Evolutionary conservation across 2,329 filamentous ascomycete species (phyloP), one percentile per base, ranked within the genome.

Genomic region (Monilinia aucupariae): DNA sequence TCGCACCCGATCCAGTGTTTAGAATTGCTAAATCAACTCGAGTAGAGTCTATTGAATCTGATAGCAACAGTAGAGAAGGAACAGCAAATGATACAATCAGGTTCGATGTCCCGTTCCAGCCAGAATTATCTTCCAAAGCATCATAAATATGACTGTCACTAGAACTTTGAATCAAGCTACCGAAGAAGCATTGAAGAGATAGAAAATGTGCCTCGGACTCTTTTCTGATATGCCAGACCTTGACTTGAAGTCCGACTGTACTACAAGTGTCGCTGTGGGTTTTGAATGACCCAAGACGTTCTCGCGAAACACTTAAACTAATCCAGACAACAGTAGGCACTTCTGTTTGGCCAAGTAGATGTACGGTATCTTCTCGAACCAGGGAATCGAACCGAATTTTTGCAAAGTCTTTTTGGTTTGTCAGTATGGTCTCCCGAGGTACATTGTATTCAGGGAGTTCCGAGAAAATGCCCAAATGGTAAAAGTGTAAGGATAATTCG

Each of bases 281-380:
- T 20, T 39, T 64, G 13, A 66, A 20, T 10, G 52, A 17, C 5
- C 56, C 17, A 9, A 66, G 15, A 6, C 34, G 58, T 4, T 22
- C 7, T 25, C 53, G 59, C 12, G 66, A 55, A 17, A 67, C 53
- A 7, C 30, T 60, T 32, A 66, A 39, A 30, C 60, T 63, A 10
- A 64, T 30, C 47, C 66, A 66, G 0, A 66, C 30, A 1, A 64
- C 41, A 3, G 27, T 4, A 2, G 66, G 64, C 7, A 64, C 37
- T n/a, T 59, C 13, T 15, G 62, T 37, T 47, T 61, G 64, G 7
- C 22, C 41, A 6, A 48, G 22, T 6, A 62, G 4, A 1, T 39
- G 49, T 17, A 25, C 20, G 13, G 20, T 12, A n/a, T 1, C 13
- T 9, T 34, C 12, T 53, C 6, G 7, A 53, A 22, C 12, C 27